Conservation (phyloP, 2,329 filamentous ascomycete species). For the Xylaria sp. region DNA sequence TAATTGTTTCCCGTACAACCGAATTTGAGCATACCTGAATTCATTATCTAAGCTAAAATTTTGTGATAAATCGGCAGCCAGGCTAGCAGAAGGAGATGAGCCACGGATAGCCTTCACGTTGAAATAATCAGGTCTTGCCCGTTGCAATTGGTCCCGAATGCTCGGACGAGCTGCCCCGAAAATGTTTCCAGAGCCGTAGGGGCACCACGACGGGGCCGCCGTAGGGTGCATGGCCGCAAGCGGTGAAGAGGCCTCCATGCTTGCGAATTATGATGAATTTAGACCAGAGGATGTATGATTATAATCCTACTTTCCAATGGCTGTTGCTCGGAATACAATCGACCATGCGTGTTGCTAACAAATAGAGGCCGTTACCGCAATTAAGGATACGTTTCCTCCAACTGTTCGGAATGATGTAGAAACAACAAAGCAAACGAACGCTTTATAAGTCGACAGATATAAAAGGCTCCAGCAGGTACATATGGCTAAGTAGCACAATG, state of each 20-base stretch:
- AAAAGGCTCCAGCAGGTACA: conserved; percentile 16
- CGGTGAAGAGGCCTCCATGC: conserved; percentile 94
- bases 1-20: not conserved
- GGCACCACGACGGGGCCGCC: conserved; percentile 71
- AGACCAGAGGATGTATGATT: conserved; percentile 43
- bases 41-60: conserved; percentile 93
- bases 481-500: conserved; percentile 24
- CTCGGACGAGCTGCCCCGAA: conserved; percentile 74
- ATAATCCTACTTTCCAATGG: conserved; percentile 48
- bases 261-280: conserved; percentile 39
- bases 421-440: conserved; percentile 24
- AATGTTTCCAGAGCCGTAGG: conserved; percentile 59
- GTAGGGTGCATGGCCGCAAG: conserved; percentile 90
- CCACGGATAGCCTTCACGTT: conserved; percentile 79
- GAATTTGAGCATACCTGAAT: conserved; percentile 72
- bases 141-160: conserved; percentile 78
- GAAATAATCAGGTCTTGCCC: conserved; percentile 80
- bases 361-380: conserved; percentile 44
- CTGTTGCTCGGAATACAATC: conserved; percentile 45
- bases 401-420: conserved; percentile 37
- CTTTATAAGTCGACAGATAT: conserved; percentile 28
- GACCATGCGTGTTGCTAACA: conserved; percentile 42
- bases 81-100: conserved; percentile 88
- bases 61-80: conserved; percentile 93
- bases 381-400: conserved; percentile 46